A percentile compares a stretch with the other conserved stretches of the same genome.
These are phyloP conservation scores for Myriangium duriaei DNA, from an alignment of 2,329 filamentous ascomycete species.

Conservation along the genomic window DNA sequence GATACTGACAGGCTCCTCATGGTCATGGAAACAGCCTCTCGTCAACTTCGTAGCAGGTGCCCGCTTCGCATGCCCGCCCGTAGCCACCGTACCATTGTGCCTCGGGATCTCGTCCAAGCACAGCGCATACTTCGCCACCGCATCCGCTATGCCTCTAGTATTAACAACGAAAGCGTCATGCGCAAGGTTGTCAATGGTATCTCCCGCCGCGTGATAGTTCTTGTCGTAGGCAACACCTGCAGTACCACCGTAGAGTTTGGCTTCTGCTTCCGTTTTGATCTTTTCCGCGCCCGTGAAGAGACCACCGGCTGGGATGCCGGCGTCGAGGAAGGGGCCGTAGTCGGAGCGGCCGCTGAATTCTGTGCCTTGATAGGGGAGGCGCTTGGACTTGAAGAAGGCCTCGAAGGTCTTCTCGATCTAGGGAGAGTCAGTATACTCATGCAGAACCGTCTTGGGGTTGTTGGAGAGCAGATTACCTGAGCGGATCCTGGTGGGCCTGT, in stretches of 20 bases:
- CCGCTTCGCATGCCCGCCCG: too few relatives aligned
- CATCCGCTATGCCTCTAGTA: conserved; percentile 32
- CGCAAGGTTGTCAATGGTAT: conserved; percentile 43
- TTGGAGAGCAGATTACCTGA: too few relatives aligned
- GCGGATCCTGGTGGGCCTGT: conserved; percentile 51
- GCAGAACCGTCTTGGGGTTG: too few relatives aligned
- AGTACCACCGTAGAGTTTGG: conserved; percentile 55
- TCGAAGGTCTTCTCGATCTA: conserved; percentile 54
- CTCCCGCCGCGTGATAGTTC: conserved; percentile 44
- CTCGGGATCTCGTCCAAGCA: conserved; percentile 24
- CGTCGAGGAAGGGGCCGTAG: conserved; percentile 62
- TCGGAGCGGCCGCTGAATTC: conserved; percentile 70
- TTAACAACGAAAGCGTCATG: conserved; percentile 42
- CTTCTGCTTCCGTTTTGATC: conserved; percentile 58
- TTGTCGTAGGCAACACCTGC: conserved; percentile 45
- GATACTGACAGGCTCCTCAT: too few relatives aligned
- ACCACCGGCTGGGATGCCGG: conserved; percentile 55
- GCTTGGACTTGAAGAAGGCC: conserved; percentile 51
- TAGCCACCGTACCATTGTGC: too few relatives aligned
- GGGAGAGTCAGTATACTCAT: too few relatives aligned
- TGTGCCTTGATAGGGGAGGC: conserved; percentile 55
- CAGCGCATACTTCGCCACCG: conserved; percentile 29
- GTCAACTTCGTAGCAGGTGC: too few relatives aligned
- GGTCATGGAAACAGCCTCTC: too few relatives aligned
- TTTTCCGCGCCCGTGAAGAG: conserved; percentile 69